These are phyloP conservation scores for Naumovozyma dairenensis DNA, from an alignment of 805 yeast genomes.

Conservation along the genomic window DNA sequence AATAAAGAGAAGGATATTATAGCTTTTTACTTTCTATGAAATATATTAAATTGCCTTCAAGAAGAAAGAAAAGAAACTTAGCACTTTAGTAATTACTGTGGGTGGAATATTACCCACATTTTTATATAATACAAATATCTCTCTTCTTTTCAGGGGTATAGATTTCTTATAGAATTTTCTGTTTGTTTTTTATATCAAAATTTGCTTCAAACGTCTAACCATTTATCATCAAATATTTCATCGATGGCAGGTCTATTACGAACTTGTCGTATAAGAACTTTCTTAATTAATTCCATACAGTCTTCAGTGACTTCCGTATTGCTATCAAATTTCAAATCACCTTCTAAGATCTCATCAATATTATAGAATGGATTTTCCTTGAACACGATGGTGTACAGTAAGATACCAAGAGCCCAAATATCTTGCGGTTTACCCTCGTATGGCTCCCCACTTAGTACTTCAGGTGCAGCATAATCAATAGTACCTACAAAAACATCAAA, in stretches of 20 bases:
- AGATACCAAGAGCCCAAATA: slow-evolving; percentile 92
- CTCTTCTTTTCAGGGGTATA: too few relatives aligned
- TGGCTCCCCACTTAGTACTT: slow-evolving; percentile 78
- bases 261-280: slow-evolving; percentile 60
- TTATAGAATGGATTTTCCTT: slow-evolving; percentile 94
- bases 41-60: too few relatives aligned
- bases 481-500: slow-evolving; percentile 97
- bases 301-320: slow-evolving; percentile 39
- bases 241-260: slow-evolving; percentile 62
- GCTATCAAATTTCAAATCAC: slow-evolving; percentile 51
- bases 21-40: too few relatives aligned
- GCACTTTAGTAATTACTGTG: too few relatives aligned
- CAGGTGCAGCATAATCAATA: slow-evolving; percentile 96
- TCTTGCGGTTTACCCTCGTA: slow-evolving; percentile 93
- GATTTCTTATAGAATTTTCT: too few relatives aligned
- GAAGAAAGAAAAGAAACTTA: too few relatives aligned
- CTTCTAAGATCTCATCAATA: slow-evolving; percentile 92
- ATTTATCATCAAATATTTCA: slow-evolving; percentile 57
- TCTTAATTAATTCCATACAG: slow-evolving; percentile 50
- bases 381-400: slow-evolving; percentile 79
- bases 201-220: slow-evolving; percentile 37
- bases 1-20: too few relatives aligned
- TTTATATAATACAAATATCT: too few relatives aligned
- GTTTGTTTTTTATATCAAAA: too few relatives aligned
- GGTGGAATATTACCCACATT: too few relatives aligned